A percentile compares a stretch with the other conserved stretches of the same genome.
Evolutionary conservation across 208 protist species (phyloP).

Genomic region (Trichomonas gallinae): DNA sequence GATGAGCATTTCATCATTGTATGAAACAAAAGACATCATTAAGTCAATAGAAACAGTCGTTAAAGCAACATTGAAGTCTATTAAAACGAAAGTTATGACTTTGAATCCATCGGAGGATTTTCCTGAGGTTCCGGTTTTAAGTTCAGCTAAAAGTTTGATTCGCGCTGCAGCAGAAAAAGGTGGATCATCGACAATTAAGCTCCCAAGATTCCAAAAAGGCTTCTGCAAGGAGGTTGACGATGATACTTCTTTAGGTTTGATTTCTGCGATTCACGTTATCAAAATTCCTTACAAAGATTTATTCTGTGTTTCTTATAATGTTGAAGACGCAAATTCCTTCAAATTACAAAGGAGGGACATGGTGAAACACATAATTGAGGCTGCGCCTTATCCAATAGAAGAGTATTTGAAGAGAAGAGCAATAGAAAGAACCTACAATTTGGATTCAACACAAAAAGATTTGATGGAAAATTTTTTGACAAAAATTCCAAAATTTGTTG

Average conservation of each 20-base stretch:
- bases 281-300: background rate
- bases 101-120: background rate
- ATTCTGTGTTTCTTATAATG: background rate
- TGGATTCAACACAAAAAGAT: background rate
- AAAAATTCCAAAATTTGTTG: background rate
- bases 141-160: background rate
- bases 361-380: background rate
- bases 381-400: background rate
- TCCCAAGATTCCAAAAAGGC: background rate
- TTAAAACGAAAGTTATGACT: background rate
- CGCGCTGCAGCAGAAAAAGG: background rate
- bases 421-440: background rate
- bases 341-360: background rate
- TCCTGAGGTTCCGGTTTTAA: background rate
- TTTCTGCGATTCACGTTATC: background rate
- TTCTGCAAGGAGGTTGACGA: background rate
- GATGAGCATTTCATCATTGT: background rate
- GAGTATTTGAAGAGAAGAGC: background rate
- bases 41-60: background rate
- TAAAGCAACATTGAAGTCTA: background rate
- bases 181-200: background rate
- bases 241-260: background rate
- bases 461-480: background rate
- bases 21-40: background rate
- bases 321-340: background rate